Conservation (phyloP, 73 alveolate genomes). For the Durusdinium trenchii region DNA sequence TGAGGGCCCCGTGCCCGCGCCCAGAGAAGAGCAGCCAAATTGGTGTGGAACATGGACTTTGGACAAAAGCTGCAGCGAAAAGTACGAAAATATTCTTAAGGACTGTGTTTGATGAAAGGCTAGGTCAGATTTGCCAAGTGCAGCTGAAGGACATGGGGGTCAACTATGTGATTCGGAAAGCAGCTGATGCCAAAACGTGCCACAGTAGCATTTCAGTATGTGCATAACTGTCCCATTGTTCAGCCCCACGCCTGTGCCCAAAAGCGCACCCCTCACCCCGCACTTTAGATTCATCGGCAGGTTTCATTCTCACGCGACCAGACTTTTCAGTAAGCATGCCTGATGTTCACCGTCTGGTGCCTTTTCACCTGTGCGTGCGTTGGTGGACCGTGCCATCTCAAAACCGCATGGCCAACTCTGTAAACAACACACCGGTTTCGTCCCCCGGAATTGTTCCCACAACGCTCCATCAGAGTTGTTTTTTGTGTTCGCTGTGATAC, state of each 20-base stretch:
- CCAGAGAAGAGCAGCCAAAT: neutral
- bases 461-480: too few species aligned
- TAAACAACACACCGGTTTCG: too few species aligned
- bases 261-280: too few species aligned
- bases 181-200: constrained; percentile 80
- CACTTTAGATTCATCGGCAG: too few species aligned
- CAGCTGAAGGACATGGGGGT: constrained; percentile 78
- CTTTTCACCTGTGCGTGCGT: too few species aligned
- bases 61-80: constrained; percentile 78
- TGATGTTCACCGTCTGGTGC: too few species aligned
- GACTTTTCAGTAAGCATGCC: too few species aligned
- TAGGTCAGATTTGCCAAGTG: neutral
- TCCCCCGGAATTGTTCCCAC: too few species aligned
- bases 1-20: neutral
- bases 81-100: constrained; percentile 63
- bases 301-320: too few species aligned
- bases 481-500: too few species aligned
- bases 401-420: too few species aligned
- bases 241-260: neutral
- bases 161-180: constrained; percentile 81
- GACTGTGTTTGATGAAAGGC: neutral
- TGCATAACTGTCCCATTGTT: neutral
- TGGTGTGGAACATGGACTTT: constrained; percentile 72
- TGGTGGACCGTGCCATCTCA: too few species aligned
- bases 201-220: neutral